Conservation (phyloP, 1,284 basidiomycete genomes). For the Austroboletus novae-zelandiae region DNA sequence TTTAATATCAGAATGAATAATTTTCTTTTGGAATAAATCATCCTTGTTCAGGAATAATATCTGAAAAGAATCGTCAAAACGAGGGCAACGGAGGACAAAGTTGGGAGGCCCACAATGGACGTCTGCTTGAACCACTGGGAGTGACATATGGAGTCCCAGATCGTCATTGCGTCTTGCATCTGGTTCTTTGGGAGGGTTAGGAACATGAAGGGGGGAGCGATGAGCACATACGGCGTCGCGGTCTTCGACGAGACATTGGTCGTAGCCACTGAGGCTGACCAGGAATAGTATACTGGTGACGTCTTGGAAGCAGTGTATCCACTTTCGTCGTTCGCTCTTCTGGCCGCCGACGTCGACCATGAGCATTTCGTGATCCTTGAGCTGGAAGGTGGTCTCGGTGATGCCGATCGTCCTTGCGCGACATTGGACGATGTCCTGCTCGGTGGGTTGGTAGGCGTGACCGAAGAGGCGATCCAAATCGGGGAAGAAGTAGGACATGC, state of each 20-base stretch:
- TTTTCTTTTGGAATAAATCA: constrained; percentile 85
- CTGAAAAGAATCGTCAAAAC: constrained; percentile 38
- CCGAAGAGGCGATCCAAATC: constrained; percentile 80
- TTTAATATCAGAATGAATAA: constrained; percentile 78
- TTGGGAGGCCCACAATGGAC: constrained; percentile 62
- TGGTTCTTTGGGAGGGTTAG: constrained; percentile 60
- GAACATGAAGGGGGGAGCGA: constrained; percentile 2
- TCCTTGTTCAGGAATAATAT: constrained; percentile 92
- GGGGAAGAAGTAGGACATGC: constrained; percentile 72
- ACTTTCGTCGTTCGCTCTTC: constrained; percentile 86
- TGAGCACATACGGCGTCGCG: constrained; percentile 70
- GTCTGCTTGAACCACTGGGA: constrained; percentile 93
- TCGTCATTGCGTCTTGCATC: constrained; percentile 96
- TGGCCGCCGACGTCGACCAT: constrained; percentile 93
- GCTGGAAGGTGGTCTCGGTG: constrained; percentile 85
- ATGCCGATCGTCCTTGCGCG: constrained; percentile 91
- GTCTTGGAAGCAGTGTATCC: constrained; percentile 86
- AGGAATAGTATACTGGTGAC: constrained; percentile 87
- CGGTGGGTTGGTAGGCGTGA: constrained; percentile 66
- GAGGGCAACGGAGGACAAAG: background rate
- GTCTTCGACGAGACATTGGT: constrained; percentile 93
- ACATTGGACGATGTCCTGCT: constrained; percentile 84
- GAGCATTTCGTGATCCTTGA: constrained; percentile 72
- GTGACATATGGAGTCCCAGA: constrained; percentile 93
- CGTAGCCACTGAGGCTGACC: constrained; percentile 85